Percentiles rank a stretch among this genome's conserved stretches.
phyloP scores from a whole-genome alignment of 1,284 basidiomycete genomes.

The Apiotrichum brassicae region DNA sequence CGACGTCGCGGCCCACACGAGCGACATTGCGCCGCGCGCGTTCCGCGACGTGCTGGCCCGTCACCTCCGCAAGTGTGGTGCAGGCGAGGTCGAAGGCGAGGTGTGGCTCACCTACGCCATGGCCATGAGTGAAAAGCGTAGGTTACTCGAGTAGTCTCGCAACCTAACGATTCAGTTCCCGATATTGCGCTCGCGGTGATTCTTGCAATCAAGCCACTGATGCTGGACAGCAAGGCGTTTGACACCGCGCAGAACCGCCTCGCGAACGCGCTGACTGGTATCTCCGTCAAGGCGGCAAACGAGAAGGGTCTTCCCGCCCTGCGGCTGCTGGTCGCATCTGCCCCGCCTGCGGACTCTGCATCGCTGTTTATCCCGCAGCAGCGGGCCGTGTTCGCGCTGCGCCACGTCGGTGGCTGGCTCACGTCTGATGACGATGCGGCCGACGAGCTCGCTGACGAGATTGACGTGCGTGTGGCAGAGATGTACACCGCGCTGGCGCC shows the following conservation, averaged over 20 bases:
- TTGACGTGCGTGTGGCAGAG: slow-evolving; percentile 68
- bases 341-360: slow-evolving; percentile 71
- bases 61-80: slow-evolving; percentile 54
- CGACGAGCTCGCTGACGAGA: slow-evolving; percentile 58
- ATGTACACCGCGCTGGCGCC: slow-evolving; percentile 74
- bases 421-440: slow-evolving; percentile 64
- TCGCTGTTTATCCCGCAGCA: slow-evolving; percentile 80
- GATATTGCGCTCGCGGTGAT: slow-evolving; percentile 62
- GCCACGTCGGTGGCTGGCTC: slow-evolving; percentile 78
- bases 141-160: slow-evolving; percentile 9
- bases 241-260: slow-evolving; percentile 84
- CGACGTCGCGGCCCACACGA: slow-evolving; percentile 8
- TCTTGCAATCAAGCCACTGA: slow-evolving; percentile 56
- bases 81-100: slow-evolving; percentile 62
- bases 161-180: slow-evolving; percentile 53
- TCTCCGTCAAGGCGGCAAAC: slow-evolving; percentile 60
- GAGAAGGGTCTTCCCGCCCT: slow-evolving; percentile 64
- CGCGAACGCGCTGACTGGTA: slow-evolving; percentile 68
- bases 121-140: slow-evolving; percentile 58
- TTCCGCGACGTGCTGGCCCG: slow-evolving; percentile 58
- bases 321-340: slow-evolving; percentile 64
- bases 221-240: slow-evolving; percentile 64
- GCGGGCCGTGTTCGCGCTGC: slow-evolving; percentile 82
- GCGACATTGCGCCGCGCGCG: slow-evolving; percentile 53
- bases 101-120: slow-evolving; percentile 66